Conservation (phyloP, 495 filamentous ascomycete genomes). For the Annulohypoxylon maeteangense region DNA sequence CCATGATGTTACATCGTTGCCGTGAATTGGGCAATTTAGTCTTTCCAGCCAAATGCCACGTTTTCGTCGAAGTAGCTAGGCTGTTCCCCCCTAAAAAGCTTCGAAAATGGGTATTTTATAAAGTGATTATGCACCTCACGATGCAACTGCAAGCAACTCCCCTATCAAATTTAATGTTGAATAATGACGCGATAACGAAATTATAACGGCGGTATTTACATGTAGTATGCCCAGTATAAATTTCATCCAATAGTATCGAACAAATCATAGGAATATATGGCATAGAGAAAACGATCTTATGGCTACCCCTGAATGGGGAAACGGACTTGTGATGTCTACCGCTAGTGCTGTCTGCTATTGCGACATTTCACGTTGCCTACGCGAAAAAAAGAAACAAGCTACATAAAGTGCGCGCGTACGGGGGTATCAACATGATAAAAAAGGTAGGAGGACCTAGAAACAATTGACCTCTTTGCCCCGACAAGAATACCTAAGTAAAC, state of each 20-base stretch:
- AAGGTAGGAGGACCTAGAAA: background rate
- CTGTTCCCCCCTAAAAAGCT: background rate
- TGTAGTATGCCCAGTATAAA: background rate
- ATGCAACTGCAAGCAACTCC: background rate
- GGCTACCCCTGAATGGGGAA: background rate
- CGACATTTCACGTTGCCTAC: background rate
- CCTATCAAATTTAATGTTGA: background rate
- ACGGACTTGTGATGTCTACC: background rate
- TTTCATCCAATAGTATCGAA: background rate
- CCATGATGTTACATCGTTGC: background rate
- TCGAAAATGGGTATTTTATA: background rate
- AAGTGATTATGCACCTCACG: too few species aligned
- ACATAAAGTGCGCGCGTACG: slow-evolving; percentile 3
- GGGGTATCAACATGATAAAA: slow-evolving; percentile 27
- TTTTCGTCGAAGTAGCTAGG: background rate
- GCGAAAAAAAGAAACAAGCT: background rate
- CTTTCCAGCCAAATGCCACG: background rate
- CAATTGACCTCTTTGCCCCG: slow-evolving; percentile 2
- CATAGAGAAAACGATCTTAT: background rate
- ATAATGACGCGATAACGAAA: background rate
- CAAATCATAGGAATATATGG: background rate
- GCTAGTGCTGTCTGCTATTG: slow-evolving; percentile 4
- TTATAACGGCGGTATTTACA: background rate
- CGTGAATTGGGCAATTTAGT: background rate
- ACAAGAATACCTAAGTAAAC: slow-evolving; percentile 6